phyloP scores from a whole-genome alignment of 2,329 filamentous ascomycete species.

The Talaromyces albobiverticillius region DNA sequence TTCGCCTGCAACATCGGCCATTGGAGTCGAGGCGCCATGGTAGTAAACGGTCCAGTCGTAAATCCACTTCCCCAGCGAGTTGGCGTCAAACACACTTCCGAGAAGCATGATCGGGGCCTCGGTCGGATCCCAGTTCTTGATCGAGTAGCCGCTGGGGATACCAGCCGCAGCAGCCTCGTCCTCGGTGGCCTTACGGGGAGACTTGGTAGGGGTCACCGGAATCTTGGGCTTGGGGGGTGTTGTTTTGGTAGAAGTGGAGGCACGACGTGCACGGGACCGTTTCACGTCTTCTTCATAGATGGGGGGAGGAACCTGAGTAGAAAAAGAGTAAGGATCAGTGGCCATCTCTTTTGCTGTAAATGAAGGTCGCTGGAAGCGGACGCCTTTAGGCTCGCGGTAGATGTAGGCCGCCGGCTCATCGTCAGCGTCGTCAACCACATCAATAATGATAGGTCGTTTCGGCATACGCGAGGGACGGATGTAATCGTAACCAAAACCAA shows the following conservation, averaged over 20 bases:
- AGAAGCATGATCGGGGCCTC: conserved; percentile 92
- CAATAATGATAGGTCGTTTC: conserved; percentile 55
- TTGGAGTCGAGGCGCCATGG: conserved; percentile 75
- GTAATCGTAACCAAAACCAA: conserved; percentile 28
- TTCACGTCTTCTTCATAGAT: conserved; percentile 55
- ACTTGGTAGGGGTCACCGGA: conserved; percentile 29
- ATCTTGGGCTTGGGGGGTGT: conserved; percentile 41
- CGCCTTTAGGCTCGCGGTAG: conserved; percentile 44
- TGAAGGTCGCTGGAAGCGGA: conserved; percentile 22
- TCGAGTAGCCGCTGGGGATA: conserved; percentile 86
- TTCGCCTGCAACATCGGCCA: conserved; percentile 88
- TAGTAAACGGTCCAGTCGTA: conserved; percentile 98
- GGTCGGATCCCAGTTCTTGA: conserved; percentile 97
- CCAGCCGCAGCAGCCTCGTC: conserved; percentile 62
- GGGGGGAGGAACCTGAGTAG: conserved; percentile 48
- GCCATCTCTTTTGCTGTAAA: conserved; percentile 32
- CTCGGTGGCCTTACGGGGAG: conserved; percentile 56
- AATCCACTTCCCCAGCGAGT: conserved; percentile 98
- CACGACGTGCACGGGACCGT: conserved; percentile 51
- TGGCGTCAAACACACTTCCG: conserved; percentile 94
- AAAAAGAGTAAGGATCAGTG: conserved; percentile 53
- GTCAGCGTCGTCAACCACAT: conserved; percentile 56
- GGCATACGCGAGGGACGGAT: conserved; percentile 40
- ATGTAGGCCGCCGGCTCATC: conserved; percentile 44
- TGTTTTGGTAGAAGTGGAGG: conserved; percentile 52